phyloP scores from a whole-genome alignment of 208 protist species.

The Trypanosomatidae sp. region DNA sequence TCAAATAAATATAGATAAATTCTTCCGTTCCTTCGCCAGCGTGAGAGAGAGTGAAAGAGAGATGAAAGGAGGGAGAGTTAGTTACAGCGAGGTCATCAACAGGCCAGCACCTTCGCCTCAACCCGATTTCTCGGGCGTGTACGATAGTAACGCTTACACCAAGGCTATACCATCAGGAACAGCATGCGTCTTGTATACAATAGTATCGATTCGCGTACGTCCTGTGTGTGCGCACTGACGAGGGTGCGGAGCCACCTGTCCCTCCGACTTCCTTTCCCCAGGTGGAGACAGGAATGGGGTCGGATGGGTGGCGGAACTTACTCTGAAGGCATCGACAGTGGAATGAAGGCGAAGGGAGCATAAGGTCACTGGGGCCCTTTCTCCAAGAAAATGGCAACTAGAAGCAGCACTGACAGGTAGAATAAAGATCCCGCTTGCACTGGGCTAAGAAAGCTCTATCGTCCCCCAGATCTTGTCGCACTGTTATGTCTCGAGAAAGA shows the following conservation, averaged over 20 bases:
- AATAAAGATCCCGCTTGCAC: not conserved
- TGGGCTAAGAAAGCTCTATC: not conserved
- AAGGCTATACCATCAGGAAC: not conserved
- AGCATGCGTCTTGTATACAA: not conserved
- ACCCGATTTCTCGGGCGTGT: not conserved
- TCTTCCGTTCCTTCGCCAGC: not conserved
- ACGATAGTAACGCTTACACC: not conserved
- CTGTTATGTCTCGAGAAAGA: not conserved
- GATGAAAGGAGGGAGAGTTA: not conserved
- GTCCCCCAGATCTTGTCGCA: not conserved
- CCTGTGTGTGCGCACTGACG: not conserved
- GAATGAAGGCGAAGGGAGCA: not conserved
- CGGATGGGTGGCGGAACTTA: not conserved
- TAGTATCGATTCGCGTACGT: not conserved
- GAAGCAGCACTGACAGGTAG: not conserved
- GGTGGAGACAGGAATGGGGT: not conserved
- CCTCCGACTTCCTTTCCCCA: not conserved
- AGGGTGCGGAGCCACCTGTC: not conserved
- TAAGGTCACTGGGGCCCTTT: not conserved
- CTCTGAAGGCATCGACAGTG: not conserved
- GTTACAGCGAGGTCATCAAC: not conserved
- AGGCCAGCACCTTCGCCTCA: not conserved
- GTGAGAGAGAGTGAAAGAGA: not conserved
- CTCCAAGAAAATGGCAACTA: not conserved
- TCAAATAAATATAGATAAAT: not conserved